phyloP scores from a whole-genome alignment of 208 protist species.

The Trypanosoma rangeli region DNA sequence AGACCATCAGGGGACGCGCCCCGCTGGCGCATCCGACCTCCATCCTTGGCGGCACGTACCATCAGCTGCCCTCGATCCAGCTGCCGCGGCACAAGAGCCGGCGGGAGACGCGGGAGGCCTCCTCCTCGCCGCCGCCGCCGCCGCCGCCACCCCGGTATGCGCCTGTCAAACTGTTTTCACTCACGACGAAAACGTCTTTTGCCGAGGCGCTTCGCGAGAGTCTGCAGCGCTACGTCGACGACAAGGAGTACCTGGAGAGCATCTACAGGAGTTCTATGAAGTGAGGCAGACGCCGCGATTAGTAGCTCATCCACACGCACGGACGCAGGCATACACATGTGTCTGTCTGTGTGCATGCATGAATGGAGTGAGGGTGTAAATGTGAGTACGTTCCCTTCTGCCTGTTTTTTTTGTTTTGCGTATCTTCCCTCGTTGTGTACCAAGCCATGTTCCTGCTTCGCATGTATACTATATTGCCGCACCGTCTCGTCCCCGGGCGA shows the following conservation, averaged over 20 bases:
- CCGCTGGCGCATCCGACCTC: slow-evolving; percentile 61
- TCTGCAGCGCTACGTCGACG: slow-evolving; percentile 68
- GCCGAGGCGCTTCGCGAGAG: slow-evolving; percentile 57
- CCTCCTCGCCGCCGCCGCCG: slow-evolving; percentile 1
- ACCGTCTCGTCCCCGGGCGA: background rate
- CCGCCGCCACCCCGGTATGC: slow-evolving; percentile 23
- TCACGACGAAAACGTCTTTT: slow-evolving; percentile 60
- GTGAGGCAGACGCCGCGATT: background rate
- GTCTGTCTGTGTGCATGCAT: background rate
- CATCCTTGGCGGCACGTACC: slow-evolving; percentile 65
- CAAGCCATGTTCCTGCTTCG: no score
- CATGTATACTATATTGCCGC: slow-evolving; percentile 5
- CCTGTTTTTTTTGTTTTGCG: no score
- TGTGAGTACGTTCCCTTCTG: no score
- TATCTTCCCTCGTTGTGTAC: no score
- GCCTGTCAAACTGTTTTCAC: slow-evolving; percentile 86
- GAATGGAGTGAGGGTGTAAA: no score
- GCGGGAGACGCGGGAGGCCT: background rate
- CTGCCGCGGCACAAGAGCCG: slow-evolving; percentile 5
- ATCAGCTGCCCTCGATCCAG: slow-evolving; percentile 41
- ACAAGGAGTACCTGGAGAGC: slow-evolving; percentile 52
- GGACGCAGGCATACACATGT: slow-evolving; percentile 25
- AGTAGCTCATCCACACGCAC: no score
- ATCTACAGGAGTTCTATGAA: slow-evolving; percentile 22
- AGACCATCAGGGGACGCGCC: slow-evolving; percentile 58